Conservation (phyloP, 129 eudicot species). For the Calendula officinalis region DNA sequence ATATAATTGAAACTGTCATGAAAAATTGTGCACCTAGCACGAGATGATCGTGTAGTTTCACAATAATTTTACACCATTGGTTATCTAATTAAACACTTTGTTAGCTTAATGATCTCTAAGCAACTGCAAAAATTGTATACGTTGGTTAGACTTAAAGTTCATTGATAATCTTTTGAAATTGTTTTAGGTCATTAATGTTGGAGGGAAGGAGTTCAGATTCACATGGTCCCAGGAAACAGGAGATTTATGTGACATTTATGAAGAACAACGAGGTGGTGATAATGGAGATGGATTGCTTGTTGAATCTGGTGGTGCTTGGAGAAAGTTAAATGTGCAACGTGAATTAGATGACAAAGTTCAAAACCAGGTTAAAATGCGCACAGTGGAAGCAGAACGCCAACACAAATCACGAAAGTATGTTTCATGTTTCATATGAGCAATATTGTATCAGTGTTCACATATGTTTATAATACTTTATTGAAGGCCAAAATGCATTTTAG, state of each 20-base stretch:
- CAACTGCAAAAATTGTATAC: background rate
- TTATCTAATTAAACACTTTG: constrained; percentile 1
- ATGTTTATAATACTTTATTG: background rate
- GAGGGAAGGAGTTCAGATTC: constrained; percentile 85
- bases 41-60: constrained; percentile 5
- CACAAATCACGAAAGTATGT: constrained; percentile 82
- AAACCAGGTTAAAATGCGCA: constrained; percentile 80
- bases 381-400: constrained; percentile 84
- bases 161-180: background rate
- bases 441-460: constrained; percentile 14
- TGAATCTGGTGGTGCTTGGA: constrained; percentile 85
- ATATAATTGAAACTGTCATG: background rate
- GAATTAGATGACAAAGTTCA: constrained; percentile 74
- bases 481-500: no score
- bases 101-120: constrained; percentile 6
- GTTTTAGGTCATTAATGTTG: constrained; percentile 79
- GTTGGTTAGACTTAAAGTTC: background rate
- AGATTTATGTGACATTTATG: constrained; percentile 84
- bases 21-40: constrained; percentile 10
- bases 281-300: constrained; percentile 87
- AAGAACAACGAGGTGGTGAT: constrained; percentile 76
- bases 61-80: background rate
- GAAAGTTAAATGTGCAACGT: constrained; percentile 83
- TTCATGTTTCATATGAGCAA: constrained; percentile 16
- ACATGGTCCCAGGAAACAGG: constrained; percentile 81